Evolutionary conservation across 2,329 filamentous ascomycete genomes (phyloP), one percentile per base, ranked within the genome.

Genomic region (Metarhizium robertsii): DNA sequence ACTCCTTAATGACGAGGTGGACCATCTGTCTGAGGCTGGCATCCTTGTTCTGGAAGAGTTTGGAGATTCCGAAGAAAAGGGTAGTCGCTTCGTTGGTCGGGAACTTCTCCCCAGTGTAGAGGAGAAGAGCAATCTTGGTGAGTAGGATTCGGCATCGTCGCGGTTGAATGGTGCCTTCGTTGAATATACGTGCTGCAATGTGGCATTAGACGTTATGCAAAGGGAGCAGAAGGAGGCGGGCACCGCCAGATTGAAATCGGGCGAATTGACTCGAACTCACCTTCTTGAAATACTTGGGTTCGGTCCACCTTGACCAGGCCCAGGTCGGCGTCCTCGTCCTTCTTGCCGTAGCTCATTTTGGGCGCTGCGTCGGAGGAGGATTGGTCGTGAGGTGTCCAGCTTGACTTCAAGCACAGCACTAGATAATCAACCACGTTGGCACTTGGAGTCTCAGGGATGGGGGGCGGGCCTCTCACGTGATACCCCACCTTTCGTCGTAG

Each of bases 11-110:
- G 70, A 96, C 86, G 62, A 97, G 81, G 76, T 97, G 95, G 53
- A 99, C 92, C 92, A 97, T 96, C 79, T 99, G 94, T 67, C 94
- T 90, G 69, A 99, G 80, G 66, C 90, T 92, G 66, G 92, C 88
- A 86, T 99, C 94, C 75, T 96, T 97, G 76, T 97, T 97, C 79
- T 97, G 92, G 81, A 99, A 99, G 58, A 97, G 83, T 81, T 97
- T 97, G 59, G 92, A 97, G 73, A 95, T 97, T 65, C 92, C 92
- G 72, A 97, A 97, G 84, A 99, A 99, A 62, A 99, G 87, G 50
- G 90, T 92, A 36, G 94, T 97, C 64, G 94, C 94, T 83, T 99
- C 94, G 69, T 95, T 95, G 58, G 88, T 92, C 49, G 92, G 92
- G 79, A 97, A 99, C 70, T 86, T 91, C 77, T 99, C 94, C 65